Evolutionary conservation across 345 rosid genomes (phyloP), one percentile per base, ranked within the genome.

Genomic region (Brassica nigra): DNA sequence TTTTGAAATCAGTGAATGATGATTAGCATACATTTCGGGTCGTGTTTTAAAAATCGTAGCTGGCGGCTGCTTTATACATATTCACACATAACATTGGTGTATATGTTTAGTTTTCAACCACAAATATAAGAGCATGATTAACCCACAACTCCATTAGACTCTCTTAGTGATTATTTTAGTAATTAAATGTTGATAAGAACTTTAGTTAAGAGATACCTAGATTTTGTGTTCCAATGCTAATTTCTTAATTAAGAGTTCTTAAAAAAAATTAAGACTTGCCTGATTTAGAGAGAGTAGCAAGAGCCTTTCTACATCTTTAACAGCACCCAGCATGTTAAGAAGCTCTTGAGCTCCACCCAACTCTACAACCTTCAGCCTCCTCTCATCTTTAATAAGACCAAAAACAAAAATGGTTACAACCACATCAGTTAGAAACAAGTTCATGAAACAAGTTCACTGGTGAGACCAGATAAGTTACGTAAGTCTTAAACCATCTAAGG

Each of bases 361-460:
- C 84, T 90, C 92, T 68, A 95, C 94, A 81, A 93, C 88, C 83
- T 89, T 90, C 96, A 90, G 90, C 80, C 99, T 93, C 73, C 91
- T 90, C 74, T 89, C 89, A 86, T 93, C 97, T 93, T 33, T 76
- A 8, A 75, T 49, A 10, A 5, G 0, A 37, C 71, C 62, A 75
- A 80, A 75, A 23, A 23, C 0, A 76, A 63, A 52, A 61, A 49
- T 29, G 1, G 28, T 52, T 23, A 49, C 75, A 68, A 52, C 27
- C 5, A 27, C 59, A 68, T 66, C 42, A 59, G 57, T 18, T 2
- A 34, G 16, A 36, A 10, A 52, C 76, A 77, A 23, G 27, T 23
- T 23, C 27, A 23, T 23, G 27, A 23, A 23, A 23, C 27, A 23
- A 64, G 66, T n/a, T 47, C 55, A 67, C 73, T 23, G 27, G 27